Percentiles rank a stretch among this genome's conserved stretches.
These are phyloP conservation scores for Lactifluus rugatus DNA, from an alignment of 768 basidiomycete genomes.

Conservation along the genomic window DNA sequence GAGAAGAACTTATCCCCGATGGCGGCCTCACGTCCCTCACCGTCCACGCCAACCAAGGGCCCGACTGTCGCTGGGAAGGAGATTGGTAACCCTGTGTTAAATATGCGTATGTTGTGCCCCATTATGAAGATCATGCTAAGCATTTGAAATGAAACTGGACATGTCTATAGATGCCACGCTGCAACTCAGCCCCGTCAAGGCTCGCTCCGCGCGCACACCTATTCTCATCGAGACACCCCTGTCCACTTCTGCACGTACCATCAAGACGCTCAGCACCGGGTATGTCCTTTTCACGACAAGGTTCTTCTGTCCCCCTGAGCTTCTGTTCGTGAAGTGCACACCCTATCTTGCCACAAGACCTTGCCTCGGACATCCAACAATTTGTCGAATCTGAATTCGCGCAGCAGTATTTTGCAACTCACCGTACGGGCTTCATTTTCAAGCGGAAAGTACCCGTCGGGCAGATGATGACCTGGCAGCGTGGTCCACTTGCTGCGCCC, in stretches of 20 bases:
- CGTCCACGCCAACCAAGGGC: constrained; percentile 6
- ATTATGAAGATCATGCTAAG: background rate
- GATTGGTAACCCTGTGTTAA: constrained; percentile 61
- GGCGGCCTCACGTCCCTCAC: background rate
- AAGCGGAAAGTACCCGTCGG: constrained; percentile 70
- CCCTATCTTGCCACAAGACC: constrained; percentile 68
- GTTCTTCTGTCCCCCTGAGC: background rate
- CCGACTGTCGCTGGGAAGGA: constrained; percentile 38
- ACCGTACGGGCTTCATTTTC: constrained; percentile 84
- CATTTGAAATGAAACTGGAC: background rate
- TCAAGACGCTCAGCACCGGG: constrained; percentile 54
- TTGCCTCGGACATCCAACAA: constrained; percentile 77
- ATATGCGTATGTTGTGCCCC: constrained; percentile 43
- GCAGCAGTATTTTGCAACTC: constrained; percentile 79
- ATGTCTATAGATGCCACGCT: constrained; percentile 45
- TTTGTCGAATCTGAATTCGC: constrained; percentile 85
- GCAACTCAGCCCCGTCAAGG: constrained; percentile 68
- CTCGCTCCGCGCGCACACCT: constrained; percentile 49
- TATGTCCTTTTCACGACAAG: constrained; percentile 28
- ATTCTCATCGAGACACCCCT: constrained; percentile 39
- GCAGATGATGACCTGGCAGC: constrained; percentile 87
- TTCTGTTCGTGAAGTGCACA: constrained; percentile 43
- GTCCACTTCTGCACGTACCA: constrained; percentile 16
- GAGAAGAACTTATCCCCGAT: background rate
- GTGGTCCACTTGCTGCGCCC: constrained; percentile 61